A percentile compares a stretch with the other conserved stretches of the same genome.
phyloP scores from a whole-genome alignment of 1,284 basidiomycete species.

The Rugiboletus extremiorientalis region DNA sequence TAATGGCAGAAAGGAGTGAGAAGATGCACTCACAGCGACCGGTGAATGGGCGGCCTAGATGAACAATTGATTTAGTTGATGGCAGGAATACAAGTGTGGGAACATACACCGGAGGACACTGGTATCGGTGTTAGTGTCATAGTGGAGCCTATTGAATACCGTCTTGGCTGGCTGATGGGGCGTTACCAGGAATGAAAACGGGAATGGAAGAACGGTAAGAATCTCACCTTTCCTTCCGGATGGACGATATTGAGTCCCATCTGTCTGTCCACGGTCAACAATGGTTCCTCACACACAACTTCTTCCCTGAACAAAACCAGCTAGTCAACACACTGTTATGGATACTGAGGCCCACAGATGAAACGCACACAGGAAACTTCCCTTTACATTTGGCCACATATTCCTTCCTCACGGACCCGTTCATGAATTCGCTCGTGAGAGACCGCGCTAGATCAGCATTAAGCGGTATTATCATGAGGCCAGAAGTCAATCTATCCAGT shows the following conservation, averaged over 20 bases:
- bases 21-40: conserved; percentile 70
- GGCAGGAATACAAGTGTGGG: background rate
- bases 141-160: conserved; percentile 83
- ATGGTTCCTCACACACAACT: conserved; percentile 80
- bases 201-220: background rate
- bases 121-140: conserved; percentile 81
- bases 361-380: conserved; percentile 75
- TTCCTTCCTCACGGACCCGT: conserved; percentile 83
- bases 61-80: conserved; percentile 7
- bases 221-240: conserved; percentile 82
- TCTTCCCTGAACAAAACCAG: conserved; percentile 56
- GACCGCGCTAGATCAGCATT: conserved; percentile 69
- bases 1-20: background rate
- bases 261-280: conserved; percentile 92
- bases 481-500: conserved; percentile 92
- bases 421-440: conserved; percentile 81
- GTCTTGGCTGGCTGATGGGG: conserved; percentile 77
- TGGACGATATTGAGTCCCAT: conserved; percentile 96
- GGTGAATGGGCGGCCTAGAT: conserved; percentile 78
- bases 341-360: background rate
- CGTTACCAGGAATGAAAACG: background rate
- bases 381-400: conserved; percentile 88
- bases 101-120: conserved; percentile 86
- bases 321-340: background rate
- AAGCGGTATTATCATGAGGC: conserved; percentile 93